Evolutionary conservation across 768 basidiomycete genomes (phyloP), one percentile per base, ranked within the genome.

Genomic region (Russula foetens): DNA sequence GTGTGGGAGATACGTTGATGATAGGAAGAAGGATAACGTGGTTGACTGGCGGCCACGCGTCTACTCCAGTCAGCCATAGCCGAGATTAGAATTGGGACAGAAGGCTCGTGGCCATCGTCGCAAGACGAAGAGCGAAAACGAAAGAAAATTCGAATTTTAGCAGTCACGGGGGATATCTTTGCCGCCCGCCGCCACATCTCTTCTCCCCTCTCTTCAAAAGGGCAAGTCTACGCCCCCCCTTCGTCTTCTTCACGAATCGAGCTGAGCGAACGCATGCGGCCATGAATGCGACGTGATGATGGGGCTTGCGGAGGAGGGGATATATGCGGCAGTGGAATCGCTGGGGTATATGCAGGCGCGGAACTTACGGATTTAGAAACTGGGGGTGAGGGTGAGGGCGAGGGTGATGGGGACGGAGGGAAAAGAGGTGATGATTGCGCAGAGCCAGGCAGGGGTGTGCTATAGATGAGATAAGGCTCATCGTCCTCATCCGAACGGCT

Each of bases 191-290:
- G 55, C 21, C 23, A 47, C n/a, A 17, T 29, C 7, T 21, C 35
- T 24, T 43, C 53, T 48, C 53, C 38, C 24, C 35, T 45, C 39
- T 50, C 38, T 52, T 17, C 51, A 21, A 33, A 12, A 19, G 39
- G 38, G 29, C 24, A 21, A 47, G 33, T 45, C 51, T 57, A 64
- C 5, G 48, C 58, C 11, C 31, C 29, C 7, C 23, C 44, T 44
- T 66, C 65, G 17, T 66, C 65, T 38, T 66, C 65, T 33, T 66
- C 65, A 7, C 65, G 59, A 26, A 66, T 66, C 24, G 65, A 64
- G 49, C 62, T 63, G 19, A 66, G 59, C 19, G 65, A 64, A 17
- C 59, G 63, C 49, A 64, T 31, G 15, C 65, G 55, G 1, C 59
- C 62, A 51, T 64, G 65, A n/a, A 65, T 46, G 41, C 55, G 62